Base-by-base conservation (phyloP, 1,284 basidiomycete genomes). In the Agaricales sp. region DNA sequence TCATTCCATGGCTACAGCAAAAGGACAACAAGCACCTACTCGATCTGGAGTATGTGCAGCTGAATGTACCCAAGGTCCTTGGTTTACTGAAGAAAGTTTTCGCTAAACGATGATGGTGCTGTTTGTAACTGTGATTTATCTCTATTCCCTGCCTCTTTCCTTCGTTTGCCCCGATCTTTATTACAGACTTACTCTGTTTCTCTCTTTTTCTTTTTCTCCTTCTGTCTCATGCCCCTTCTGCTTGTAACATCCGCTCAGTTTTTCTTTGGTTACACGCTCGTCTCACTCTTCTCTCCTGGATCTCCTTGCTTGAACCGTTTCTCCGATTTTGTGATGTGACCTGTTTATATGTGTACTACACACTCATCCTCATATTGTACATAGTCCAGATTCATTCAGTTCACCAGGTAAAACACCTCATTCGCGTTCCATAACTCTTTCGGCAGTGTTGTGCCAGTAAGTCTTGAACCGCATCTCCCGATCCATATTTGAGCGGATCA, bases 11-110 rank as follows among this genome's bases (percentile, higher is more conserved):
- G 47, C 46, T 49, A 61, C 64, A 96, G 90, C 95, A 98, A 87
- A 96, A 97, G 71, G 94, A 99, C 67, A 94, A 94, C 67, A 92
- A 97, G 59, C 90, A 94, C 58, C 73, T 93, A 45, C 72, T 99
- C 52, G 95, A 98, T 69, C 74, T 99, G 52, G 93, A 98, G 69
- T 98, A 99, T 62, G 95, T 99, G 49, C 93, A 97, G 67, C 71
- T 99, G 55, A 94, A 96, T 64, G 95, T 99, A 18, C 87, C 90
- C 2, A 96, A 96, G 65, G 92, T 98, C 37, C 74, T 99, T 25
- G 85, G 81, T 26, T 75, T 97, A 52, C 73, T 94, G 61, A 93
- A 91, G 77, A 93, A 93, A 72, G 87, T 93, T 56, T 87, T 92
- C 61, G 83, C 83, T 37, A 89, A 87, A 67, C 83, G 87, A 67